A percentile compares a stretch with the other conserved stretches of the same genome.
Conservation (phyloP, 2,329 filamentous ascomycete species). For the Alternaria brassicicola region DNA sequence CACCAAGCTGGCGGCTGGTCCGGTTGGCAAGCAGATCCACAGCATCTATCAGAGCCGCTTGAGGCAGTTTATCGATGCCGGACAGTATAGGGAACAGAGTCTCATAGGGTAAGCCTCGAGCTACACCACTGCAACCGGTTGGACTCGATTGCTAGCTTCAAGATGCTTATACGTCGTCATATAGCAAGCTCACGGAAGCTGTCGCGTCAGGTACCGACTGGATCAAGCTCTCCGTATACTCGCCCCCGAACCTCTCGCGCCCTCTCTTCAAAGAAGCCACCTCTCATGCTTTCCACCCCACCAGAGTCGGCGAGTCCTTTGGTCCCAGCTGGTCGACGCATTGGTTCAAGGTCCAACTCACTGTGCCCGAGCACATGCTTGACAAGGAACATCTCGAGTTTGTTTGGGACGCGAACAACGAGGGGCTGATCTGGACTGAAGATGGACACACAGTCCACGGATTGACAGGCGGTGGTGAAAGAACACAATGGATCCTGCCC, state of each 20-base stretch:
- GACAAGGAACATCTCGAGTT: conserved; percentile 87
- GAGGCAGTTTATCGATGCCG: conserved; percentile 76
- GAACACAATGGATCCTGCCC: conserved; percentile 90
- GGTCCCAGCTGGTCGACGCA: conserved; percentile 97
- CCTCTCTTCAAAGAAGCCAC: conserved; percentile 86
- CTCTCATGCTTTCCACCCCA: conserved; percentile 75
- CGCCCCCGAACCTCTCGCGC: conserved; percentile 76
- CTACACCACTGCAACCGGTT: not conserved
- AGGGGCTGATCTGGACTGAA: conserved; percentile 92
- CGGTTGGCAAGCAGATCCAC: conserved; percentile 64
- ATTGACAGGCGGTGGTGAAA: conserved; percentile 85
- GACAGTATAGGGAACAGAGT: conserved; percentile 74
- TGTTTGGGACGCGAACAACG: conserved; percentile 94
- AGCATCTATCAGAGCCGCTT: conserved; percentile 86
- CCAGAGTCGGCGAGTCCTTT: conserved; percentile 77
- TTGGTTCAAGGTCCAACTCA: conserved; percentile 89
- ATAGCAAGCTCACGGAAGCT: conserved; percentile 74
- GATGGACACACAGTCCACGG: conserved; percentile 91
- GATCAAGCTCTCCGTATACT: conserved; percentile 85
- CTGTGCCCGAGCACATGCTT: conserved; percentile 72
- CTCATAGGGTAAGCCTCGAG: conserved; percentile 66
- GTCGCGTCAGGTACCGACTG: conserved; percentile 71
- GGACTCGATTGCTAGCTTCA: not conserved
- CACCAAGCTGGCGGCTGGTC: conserved; percentile 44
- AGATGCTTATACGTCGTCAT: conserved; percentile 20